A percentile compares a stretch with the other conserved stretches of the same genome.
These are phyloP conservation scores for Lyophyllum atratum DNA, from an alignment of 768 basidiomycete species.

Conservation along the genomic window DNA sequence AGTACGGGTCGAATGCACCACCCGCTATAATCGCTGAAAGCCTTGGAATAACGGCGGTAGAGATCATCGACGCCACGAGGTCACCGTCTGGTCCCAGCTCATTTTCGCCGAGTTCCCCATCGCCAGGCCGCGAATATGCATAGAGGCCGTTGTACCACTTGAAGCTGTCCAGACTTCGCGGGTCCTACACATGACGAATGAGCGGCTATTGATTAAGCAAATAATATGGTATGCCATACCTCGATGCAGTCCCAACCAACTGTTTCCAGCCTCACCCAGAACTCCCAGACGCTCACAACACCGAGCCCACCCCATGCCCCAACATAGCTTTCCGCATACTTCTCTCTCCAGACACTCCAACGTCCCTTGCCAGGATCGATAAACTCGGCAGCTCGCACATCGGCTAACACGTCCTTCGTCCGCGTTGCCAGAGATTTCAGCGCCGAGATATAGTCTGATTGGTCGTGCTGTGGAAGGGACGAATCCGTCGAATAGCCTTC, in stretches of 20 bases:
- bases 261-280: slow-evolving; percentile 87
- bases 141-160: slow-evolving; percentile 81
- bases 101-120: slow-evolving; percentile 47
- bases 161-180: slow-evolving; percentile 72
- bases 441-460: slow-evolving; percentile 68
- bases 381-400: slow-evolving; percentile 86
- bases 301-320: slow-evolving; percentile 93
- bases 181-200: slow-evolving; percentile 34
- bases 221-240: slow-evolving; percentile 40
- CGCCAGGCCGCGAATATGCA: slow-evolving; percentile 66
- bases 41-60: slow-evolving; percentile 78
- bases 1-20: slow-evolving; percentile 87
- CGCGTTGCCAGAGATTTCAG: slow-evolving; percentile 52
- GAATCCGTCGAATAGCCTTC: slow-evolving; percentile 92
- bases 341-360: slow-evolving; percentile 71
- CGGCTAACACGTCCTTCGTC: slow-evolving; percentile 63
- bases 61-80: slow-evolving; percentile 83
- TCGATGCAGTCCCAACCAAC: slow-evolving; percentile 88
- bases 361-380: slow-evolving; percentile 71
- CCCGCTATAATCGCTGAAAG: slow-evolving; percentile 71
- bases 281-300: slow-evolving; percentile 89
- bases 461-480: slow-evolving; percentile 65
- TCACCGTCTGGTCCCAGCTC: slow-evolving; percentile 84
- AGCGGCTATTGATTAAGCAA: neutral
- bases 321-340: slow-evolving; percentile 78